Conservation (phyloP, 2,329 filamentous ascomycete genomes). For the Aspergillus pseudoviridinutans region DNA sequence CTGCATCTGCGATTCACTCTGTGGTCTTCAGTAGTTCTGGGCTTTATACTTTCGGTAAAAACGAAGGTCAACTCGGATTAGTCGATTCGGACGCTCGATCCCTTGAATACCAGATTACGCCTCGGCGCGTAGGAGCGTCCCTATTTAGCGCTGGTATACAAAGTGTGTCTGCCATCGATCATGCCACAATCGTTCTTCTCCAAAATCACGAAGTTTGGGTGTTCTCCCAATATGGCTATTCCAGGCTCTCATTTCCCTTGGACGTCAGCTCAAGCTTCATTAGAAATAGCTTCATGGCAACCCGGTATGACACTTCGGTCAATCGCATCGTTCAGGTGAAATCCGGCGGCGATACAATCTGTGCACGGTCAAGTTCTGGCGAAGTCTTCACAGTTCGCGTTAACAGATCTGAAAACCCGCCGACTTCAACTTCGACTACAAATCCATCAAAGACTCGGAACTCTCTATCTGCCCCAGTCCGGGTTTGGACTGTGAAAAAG, state of each 20-base stretch:
- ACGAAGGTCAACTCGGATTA: conserved; percentile 86
- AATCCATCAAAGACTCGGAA: conserved; percentile 88
- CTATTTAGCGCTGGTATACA: conserved; percentile 69
- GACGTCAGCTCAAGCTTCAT: conserved; percentile 69
- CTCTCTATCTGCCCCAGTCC: conserved; percentile 71
- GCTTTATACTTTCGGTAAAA: conserved; percentile 92
- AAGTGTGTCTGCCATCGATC: conserved; percentile 83
- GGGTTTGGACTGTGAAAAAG: conserved; percentile 86
- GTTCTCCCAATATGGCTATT: conserved; percentile 93
- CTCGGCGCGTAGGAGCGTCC: conserved; percentile 83
- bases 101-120: conserved; percentile 74
- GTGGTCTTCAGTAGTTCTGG: conserved; percentile 78
- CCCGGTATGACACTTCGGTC: conserved; percentile 59
- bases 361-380: conserved; percentile 76
- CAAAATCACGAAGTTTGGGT: conserved; percentile 88
- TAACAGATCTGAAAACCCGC: conserved; percentile 61
- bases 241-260: conserved; percentile 78
- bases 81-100: conserved; percentile 94
- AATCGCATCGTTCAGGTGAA: conserved; percentile 73
- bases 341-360: conserved; percentile 86
- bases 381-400: conserved; percentile 85
- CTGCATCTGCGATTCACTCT: conserved; percentile 87
- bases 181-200: conserved; percentile 79
- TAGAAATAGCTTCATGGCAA: conserved; percentile 60
- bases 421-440: conserved; percentile 70